Conservation (phyloP, 371 early-diverging fungal species). For the Lichtheimia ornata region DNA sequence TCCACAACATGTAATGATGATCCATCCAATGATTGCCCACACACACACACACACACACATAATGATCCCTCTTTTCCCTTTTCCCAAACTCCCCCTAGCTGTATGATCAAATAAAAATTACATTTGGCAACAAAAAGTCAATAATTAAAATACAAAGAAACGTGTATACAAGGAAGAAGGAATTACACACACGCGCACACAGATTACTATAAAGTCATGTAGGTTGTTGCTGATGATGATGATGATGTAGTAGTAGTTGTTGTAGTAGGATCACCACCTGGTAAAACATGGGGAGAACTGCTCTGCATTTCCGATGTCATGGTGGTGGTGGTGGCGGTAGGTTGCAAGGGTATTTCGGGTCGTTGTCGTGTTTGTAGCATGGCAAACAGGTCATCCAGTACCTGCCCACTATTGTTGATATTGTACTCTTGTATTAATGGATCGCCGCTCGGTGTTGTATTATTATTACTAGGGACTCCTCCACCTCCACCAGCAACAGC, state of each 20-base stretch:
- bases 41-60: no score
- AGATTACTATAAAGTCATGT: not conserved
- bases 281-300: not conserved
- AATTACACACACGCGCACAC: not conserved
- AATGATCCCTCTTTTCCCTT: not conserved
- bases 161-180: not conserved
- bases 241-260: no score
- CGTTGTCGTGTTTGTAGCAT: conserved; percentile 31
- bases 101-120: not conserved
- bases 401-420: conserved; percentile 19
- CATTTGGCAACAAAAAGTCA: not conserved
- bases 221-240: not conserved
- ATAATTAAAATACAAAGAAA: not conserved
- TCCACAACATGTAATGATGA: not conserved
- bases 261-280: not conserved
- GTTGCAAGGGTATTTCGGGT: conserved; percentile 29
- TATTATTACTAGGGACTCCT: conserved; percentile 1
- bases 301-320: conserved; percentile 4
- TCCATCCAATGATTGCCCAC: not conserved
- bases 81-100: not conserved
- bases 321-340: not conserved
- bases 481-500: conserved; percentile 8
- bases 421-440: not conserved
- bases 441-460: conserved; percentile 3
- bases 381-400: conserved; percentile 29